Percentiles rank a stretch among this genome's conserved stretches.
Conservation (phyloP, 148 eudicot genomes). For the Vaccinium corymbosum region DNA sequence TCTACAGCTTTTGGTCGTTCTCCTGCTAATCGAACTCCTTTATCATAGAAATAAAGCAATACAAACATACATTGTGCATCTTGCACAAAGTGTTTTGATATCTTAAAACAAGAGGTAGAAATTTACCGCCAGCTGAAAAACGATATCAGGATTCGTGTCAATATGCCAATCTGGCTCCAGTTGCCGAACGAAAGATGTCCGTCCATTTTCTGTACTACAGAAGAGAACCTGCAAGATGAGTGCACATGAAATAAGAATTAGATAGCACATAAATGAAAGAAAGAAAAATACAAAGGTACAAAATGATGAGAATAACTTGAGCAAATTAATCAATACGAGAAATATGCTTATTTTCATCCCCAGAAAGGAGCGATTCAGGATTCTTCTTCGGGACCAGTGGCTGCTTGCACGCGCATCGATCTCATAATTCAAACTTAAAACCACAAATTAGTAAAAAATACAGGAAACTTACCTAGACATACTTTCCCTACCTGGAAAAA, state of each 20-base stretch:
- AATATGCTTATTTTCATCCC: no score
- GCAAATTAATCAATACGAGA: background rate
- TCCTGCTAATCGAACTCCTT: background rate
- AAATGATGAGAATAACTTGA: background rate
- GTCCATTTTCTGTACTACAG: conserved; percentile 86
- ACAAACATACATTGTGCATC: background rate
- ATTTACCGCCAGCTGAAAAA: conserved; percentile 76
- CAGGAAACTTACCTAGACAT: background rate
- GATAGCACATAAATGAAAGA: background rate
- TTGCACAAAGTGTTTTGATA: background rate
- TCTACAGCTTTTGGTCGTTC: background rate
- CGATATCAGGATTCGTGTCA: conserved; percentile 75
- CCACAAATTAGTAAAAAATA: background rate
- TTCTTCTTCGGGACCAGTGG: no score
- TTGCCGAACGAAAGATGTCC: conserved; percentile 92
- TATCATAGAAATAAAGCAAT: background rate
- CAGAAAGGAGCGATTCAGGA: no score
- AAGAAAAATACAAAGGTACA: background rate
- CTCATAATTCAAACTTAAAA: background rate
- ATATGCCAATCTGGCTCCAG: conserved; percentile 99
- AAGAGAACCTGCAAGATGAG: conserved; percentile 68
- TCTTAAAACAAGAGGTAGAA: background rate
- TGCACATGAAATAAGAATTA: background rate
- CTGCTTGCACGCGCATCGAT: background rate
- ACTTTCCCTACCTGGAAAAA: background rate